Conservation (phyloP, 768 basidiomycete species). For the Auricularia auricula-judae region DNA sequence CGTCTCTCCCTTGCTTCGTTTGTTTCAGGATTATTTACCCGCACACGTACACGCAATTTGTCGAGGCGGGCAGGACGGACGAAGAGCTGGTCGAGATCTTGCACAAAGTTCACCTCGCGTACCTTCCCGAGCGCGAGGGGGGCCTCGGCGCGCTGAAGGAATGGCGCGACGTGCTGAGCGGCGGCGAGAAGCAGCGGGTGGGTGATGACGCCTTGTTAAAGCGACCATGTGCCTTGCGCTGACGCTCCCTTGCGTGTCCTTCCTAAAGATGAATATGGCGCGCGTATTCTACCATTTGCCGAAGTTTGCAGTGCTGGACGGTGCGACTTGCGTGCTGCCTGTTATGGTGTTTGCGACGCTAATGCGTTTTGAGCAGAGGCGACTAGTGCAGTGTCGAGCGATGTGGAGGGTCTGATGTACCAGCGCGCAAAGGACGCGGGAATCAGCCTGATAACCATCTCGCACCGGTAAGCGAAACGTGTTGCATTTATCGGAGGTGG, state of each 20-base stretch:
- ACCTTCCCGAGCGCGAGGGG: conserved; percentile 78
- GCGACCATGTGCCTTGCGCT: not conserved
- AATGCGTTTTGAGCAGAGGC: conserved; percentile 46
- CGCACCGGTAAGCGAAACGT: conserved; percentile 47
- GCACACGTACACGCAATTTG: conserved; percentile 67
- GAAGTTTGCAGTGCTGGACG: conserved; percentile 75
- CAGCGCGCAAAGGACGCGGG: conserved; percentile 80
- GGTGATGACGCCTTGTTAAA: conserved; percentile 10
- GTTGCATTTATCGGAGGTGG: not conserved
- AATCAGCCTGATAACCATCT: conserved; percentile 89
- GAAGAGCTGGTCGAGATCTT: conserved; percentile 68
- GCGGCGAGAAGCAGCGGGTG: conserved; percentile 92
- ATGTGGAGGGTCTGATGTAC: conserved; percentile 95
- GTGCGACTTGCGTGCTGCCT: conserved; percentile 25
- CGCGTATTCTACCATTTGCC: conserved; percentile 86
- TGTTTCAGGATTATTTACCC: conserved; percentile 68
- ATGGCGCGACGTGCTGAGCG: conserved; percentile 92
- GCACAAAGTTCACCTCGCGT: conserved; percentile 71
- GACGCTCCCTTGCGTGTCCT: not conserved
- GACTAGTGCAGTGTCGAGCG: conserved; percentile 90
- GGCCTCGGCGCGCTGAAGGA: conserved; percentile 86
- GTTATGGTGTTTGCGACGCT: not conserved
- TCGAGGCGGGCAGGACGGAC: conserved; percentile 46
- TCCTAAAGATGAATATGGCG: conserved; percentile 71
- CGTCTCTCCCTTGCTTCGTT: not conserved